Evolutionary conservation across 441 rosid genomes (phyloP).

Genomic region (Croton laevigatus): DNA sequence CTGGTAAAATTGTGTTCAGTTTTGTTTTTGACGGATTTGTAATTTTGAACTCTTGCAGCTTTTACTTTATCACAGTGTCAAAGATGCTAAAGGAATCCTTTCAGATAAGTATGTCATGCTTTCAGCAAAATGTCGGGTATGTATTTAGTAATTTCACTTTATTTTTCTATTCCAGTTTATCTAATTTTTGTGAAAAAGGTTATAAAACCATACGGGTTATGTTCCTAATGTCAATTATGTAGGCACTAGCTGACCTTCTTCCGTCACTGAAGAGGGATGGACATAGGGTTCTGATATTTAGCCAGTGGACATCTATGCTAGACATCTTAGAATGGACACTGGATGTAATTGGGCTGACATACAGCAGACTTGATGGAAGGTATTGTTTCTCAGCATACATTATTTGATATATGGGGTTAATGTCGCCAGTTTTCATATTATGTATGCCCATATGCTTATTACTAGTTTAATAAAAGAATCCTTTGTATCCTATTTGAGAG

Average conservation of each 20-base stretch:
- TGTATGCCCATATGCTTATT: background rate
- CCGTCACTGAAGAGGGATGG: conserved; percentile 65
- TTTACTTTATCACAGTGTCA: conserved; percentile 55
- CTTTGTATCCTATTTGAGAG: background rate
- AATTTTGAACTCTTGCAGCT: conserved; percentile 44
- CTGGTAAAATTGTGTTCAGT: background rate
- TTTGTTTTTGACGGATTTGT: conserved; percentile 4
- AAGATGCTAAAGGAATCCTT: conserved; percentile 64
- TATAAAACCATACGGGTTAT: background rate
- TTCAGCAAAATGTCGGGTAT: conserved; percentile 95
- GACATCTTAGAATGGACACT: conserved; percentile 96
- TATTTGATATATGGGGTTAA: background rate
- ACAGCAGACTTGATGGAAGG: conserved; percentile 96
- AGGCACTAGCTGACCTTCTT: conserved; percentile 84
- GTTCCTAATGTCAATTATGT: conserved; percentile 19
- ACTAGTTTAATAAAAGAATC: background rate
- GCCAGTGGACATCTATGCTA: conserved; percentile 99
- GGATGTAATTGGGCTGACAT: conserved; percentile 81
- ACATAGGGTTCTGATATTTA: conserved; percentile 82
- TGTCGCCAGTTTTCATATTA: background rate
- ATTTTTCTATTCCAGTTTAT: background rate
- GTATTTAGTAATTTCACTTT: conserved; percentile 9
- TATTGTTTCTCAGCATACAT: conserved; percentile 24
- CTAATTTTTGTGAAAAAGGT: background rate
- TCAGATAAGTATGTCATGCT: conserved; percentile 86